Conservation (phyloP, 352 stramenopile species). For the Phytophthora cactorum region DNA sequence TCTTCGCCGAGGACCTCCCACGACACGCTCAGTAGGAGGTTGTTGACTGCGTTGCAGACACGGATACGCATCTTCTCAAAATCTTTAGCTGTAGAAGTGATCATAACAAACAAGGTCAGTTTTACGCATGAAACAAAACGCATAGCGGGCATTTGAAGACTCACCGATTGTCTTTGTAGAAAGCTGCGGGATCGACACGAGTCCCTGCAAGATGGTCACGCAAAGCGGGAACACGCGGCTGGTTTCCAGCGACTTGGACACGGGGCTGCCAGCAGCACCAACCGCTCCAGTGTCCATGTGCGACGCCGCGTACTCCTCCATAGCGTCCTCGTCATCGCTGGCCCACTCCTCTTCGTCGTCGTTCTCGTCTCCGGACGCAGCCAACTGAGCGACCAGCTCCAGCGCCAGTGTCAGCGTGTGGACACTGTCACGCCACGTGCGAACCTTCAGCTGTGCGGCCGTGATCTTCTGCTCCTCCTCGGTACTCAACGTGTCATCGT, state of each 20-base stretch:
- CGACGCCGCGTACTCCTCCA: constrained; percentile 75
- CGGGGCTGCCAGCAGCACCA: constrained; percentile 21
- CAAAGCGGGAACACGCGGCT: constrained; percentile 62
- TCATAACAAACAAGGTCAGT: constrained; percentile 15
- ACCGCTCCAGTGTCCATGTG: constrained; percentile 61
- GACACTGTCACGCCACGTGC: constrained; percentile 83
- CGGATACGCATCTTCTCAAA: constrained; percentile 87
- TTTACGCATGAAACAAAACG: neutral
- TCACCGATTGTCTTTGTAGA: constrained; percentile 55
- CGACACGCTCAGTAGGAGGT: constrained; percentile 69
- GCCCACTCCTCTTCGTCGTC: constrained; percentile 86
- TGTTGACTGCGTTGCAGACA: constrained; percentile 83
- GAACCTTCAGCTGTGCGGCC: constrained; percentile 70
- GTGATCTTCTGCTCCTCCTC: constrained; percentile 69
- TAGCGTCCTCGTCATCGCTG: constrained; percentile 89
- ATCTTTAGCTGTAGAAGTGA: constrained; percentile 44
- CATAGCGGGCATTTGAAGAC: neutral
- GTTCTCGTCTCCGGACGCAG: constrained; percentile 57
- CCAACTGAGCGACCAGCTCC: constrained; percentile 77
- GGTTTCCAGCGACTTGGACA: constrained; percentile 44
- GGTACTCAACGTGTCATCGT: constrained; percentile 65
- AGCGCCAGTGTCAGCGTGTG: constrained; percentile 79
- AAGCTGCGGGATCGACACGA: constrained; percentile 76
- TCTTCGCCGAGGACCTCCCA: constrained; percentile 65
- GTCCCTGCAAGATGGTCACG: constrained; percentile 75